These are phyloP conservation scores for Rhodotorula sphaerocarpa DNA, from an alignment of 768 basidiomycete species.

Conservation along the genomic window DNA sequence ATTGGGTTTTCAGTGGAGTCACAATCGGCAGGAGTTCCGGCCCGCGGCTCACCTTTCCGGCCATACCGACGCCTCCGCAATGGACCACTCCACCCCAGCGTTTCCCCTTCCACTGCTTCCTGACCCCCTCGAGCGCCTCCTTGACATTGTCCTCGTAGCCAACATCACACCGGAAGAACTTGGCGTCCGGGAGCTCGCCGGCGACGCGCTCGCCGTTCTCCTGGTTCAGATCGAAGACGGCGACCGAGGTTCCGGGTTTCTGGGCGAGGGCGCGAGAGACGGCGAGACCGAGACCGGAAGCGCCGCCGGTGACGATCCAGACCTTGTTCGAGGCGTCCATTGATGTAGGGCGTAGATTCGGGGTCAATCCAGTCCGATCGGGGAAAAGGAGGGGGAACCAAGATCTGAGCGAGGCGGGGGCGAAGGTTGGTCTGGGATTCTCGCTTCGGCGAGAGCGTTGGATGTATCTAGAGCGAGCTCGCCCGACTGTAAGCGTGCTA, in stretches of 20 bases:
- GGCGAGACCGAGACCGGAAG: conserved; percentile 16
- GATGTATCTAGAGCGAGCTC: too few relatives aligned
- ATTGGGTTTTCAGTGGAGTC: too few relatives aligned
- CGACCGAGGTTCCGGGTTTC: conserved; percentile 45
- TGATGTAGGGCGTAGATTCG: neutral
- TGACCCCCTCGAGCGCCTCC: conserved; percentile 41
- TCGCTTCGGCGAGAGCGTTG: neutral
- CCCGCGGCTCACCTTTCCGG: too few relatives aligned
- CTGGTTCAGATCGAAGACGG: conserved; percentile 49
- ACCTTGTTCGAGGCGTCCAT: conserved; percentile 18
- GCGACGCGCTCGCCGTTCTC: neutral
- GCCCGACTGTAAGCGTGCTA: too few relatives aligned
- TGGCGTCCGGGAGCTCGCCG: neutral
- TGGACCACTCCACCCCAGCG: conserved; percentile 56
- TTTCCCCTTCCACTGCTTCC: conserved; percentile 45
- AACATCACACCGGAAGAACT: conserved; percentile 41
- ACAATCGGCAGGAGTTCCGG: too few relatives aligned
- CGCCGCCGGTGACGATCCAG: conserved; percentile 31
- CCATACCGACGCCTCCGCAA: conserved; percentile 52
- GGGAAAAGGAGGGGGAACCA: neutral
- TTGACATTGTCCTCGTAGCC: conserved; percentile 41
- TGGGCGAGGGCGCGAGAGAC: conserved; percentile 42
- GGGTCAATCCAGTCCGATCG: too few relatives aligned
- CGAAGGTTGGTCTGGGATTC: too few relatives aligned
- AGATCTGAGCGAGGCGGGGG: neutral